Conservation (phyloP, 225 moss, liverwort and hornwort genomes). For the Pseudoscleropodium purum region DNA sequence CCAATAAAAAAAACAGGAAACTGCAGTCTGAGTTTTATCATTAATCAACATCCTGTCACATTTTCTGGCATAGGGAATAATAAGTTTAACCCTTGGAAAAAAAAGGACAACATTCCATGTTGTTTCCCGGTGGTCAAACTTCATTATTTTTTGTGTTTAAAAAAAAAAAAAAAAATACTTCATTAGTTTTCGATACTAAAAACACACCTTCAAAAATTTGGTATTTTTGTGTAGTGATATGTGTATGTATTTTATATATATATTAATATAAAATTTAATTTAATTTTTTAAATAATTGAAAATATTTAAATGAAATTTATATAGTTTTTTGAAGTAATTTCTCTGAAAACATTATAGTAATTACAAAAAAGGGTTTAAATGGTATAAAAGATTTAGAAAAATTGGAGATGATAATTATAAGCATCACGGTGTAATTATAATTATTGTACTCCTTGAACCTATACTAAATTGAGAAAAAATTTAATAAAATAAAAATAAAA, state of each 20-base stretch:
- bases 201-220: not conserved
- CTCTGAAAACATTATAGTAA: not conserved
- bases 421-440: not conserved
- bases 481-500: too few species aligned
- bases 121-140: not conserved
- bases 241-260: too few species aligned
- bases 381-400: not conserved
- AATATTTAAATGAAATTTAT: fast-evolving
- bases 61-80: not conserved
- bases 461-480: not conserved
- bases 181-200: not conserved
- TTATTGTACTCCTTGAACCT: not conserved
- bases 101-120: not conserved
- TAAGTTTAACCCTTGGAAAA: not conserved
- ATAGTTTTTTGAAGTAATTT: not conserved
- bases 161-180: not conserved
- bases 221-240: too few species aligned
- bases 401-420: not conserved
- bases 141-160: not conserved
- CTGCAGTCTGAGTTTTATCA: not conserved
- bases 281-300: not conserved
- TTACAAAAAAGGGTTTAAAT: too few species aligned
- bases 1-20: not conserved
- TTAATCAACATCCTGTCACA: not conserved
- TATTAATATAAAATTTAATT: too few species aligned